Evolutionary conservation across 2,329 filamentous ascomycete genomes (phyloP), one percentile per base, ranked within the genome.

Genomic region (Botrytis paeoniae): DNA sequence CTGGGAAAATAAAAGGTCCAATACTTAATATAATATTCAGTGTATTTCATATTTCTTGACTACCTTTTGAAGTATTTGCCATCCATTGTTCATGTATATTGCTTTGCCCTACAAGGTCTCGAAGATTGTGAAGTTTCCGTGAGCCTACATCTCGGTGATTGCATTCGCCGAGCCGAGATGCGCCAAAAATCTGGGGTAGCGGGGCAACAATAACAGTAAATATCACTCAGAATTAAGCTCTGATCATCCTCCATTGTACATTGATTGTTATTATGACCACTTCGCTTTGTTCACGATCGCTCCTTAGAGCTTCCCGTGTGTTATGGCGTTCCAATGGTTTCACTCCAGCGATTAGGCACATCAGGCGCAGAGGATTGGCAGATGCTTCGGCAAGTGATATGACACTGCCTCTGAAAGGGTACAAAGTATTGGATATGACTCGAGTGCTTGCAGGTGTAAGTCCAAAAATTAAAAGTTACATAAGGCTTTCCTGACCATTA

Each of bases 341-440:
- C 9, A 51, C 18, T 32, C 75, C 69, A 64, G 39, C 62, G 4
- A 48, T 74, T 16, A 70, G 63, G 45, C 66, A 61, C 32, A 66
- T 72, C 41, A 75, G 64, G 57, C 74, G 75, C 39, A 76, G 78
- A 74, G 68, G 51, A 32, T 74, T 79, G 43, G 77, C 78, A 48
- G 73, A 75, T 72, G 70, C 74, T 22, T 73, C 76, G 32, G 61
- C 51, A n/a, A 72, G 77, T 70, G 79, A 80, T 60, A 77, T 84
- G 83, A 86, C 85, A 25, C 82, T 92, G 45, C 95, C 96, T 35
- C 86, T 99, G 78, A 89, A 93, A 51, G 96, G 96, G 1, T 92
- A 96, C 78, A 90, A 93, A 72, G 95, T 98, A 22, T 86, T 99
- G 75, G 96, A 99, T 82, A 97, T 99, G 94, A 98, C 95, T 5